Conservation (phyloP, 805 yeast genomes). For the Myxozyma nipponensis region DNA sequence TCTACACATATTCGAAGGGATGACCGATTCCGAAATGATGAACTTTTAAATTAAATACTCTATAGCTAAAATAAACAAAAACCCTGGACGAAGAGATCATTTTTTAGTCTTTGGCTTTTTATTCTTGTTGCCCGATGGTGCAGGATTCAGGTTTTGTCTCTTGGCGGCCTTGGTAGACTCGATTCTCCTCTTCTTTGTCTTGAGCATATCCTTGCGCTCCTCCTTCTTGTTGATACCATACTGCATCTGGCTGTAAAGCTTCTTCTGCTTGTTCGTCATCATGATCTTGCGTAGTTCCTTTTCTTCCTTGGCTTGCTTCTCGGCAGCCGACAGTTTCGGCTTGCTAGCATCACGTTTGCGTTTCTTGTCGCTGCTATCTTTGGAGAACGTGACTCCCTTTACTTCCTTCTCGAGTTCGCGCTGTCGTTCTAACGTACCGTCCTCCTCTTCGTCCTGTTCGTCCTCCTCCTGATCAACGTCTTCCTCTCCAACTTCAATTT, state of each 20-base stretch:
- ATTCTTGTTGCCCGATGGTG: neutral
- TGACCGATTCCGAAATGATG: no score
- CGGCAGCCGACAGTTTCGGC: slow-evolving; percentile 39
- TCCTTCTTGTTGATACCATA: slow-evolving; percentile 82
- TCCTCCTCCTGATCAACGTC: slow-evolving; percentile 40
- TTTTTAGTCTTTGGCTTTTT: neutral
- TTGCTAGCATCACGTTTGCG: slow-evolving; percentile 35
- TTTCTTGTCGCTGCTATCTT: slow-evolving; percentile 29
- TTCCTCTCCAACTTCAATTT: slow-evolving; percentile 51
- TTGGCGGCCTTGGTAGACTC: slow-evolving; percentile 4
- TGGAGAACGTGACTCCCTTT: slow-evolving; percentile 71
- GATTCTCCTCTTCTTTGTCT: slow-evolving; percentile 45
- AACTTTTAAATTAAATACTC: no score
- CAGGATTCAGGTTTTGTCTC: slow-evolving; percentile 12
- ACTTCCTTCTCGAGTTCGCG: slow-evolving; percentile 89
- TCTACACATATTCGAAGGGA: no score
- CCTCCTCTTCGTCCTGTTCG: slow-evolving; percentile 57
- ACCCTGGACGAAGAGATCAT: neutral
- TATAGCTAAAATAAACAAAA: neutral
- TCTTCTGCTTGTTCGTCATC: slow-evolving; percentile 97
- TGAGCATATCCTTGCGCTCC: slow-evolving; percentile 62
- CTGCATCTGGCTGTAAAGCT: slow-evolving; percentile 91
- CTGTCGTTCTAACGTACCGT: slow-evolving; percentile 49
- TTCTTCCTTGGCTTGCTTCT: slow-evolving; percentile 64
- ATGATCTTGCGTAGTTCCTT: slow-evolving; percentile 89